A percentile compares a stretch with the other conserved stretches of the same genome.
These are phyloP conservation scores for Collybiopsis confluens DNA, from an alignment of 768 basidiomycete species.

Conservation along the genomic window DNA sequence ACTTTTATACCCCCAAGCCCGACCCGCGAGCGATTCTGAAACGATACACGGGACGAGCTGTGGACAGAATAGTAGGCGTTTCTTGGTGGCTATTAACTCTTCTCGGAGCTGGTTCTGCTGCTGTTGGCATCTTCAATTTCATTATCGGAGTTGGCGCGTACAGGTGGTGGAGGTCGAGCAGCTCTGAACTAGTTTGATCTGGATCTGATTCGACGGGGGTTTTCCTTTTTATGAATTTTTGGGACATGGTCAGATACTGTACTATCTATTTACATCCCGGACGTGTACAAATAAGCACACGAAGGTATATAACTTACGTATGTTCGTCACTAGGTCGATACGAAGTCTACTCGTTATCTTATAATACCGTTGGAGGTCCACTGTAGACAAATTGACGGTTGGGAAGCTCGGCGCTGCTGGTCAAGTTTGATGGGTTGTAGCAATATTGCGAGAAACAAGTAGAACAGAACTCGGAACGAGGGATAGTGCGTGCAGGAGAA, in stretches of 20 bases:
- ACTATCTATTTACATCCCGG: no score
- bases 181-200: not conserved
- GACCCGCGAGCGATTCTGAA: slow-evolving; percentile 54
- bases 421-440: slow-evolving; percentile 42
- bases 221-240: no score
- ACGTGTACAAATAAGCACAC: no score
- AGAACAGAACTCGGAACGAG: slow-evolving; percentile 32
- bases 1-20: slow-evolving; percentile 44
- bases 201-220: not conserved
- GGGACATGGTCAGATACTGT: no score
- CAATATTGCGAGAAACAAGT: slow-evolving; percentile 54
- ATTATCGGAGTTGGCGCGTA: not conserved
- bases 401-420: slow-evolving; percentile 39
- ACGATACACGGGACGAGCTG: slow-evolving; percentile 54
- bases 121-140: slow-evolving; percentile 63
- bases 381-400: slow-evolving; percentile 11
- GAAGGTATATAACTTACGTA: no score
- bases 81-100: slow-evolving; percentile 75
- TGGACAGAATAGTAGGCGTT: slow-evolving; percentile 76
- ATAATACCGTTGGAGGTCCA: not conserved
- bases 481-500: slow-evolving; percentile 26
- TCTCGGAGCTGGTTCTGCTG: slow-evolving; percentile 71
- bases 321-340: no score
- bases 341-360: no score
- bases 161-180: not conserved